Base-by-base conservation (phyloP, 352 stramenopile genomes). In the Pythium vanterpoolii region DNA sequence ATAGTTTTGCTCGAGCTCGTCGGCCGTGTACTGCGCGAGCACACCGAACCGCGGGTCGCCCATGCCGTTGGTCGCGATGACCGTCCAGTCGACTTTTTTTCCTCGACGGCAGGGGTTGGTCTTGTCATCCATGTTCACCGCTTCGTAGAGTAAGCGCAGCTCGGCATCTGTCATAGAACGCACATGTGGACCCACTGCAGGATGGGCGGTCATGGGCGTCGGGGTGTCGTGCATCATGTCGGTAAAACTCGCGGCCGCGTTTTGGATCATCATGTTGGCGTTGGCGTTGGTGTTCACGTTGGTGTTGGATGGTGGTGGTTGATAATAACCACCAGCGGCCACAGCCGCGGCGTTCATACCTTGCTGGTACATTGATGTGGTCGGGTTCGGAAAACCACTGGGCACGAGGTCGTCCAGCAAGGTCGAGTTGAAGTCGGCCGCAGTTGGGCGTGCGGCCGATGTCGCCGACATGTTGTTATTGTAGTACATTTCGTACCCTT, bases 21-120 rank as follows among this genome's bases (percentile, higher is more conserved):
- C 69, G 10, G 78, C 76, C 44, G 78, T 87, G 72, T 87, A 90
- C 56, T 79, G 69, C 14, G 70, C 72, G 26, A 90, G 55, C 47
- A 71, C 68, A 13, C 59, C 62, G 43, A 90, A 90, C 11, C 77
- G 76, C 19, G 75, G 67, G 24, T 87, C 77, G 45, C 86, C 86
- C 71, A 88, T 87, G 33, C 77, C 78, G 21, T 79, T 78, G 45
- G 78, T 87, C 31, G 81, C 76, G 8, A 90, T 72, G 54, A 87
- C 78, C 16, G 66, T 76, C 81, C 81, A 90, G 56, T 87, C 83
- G 40, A 90, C 81, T 57, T 90, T 89, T 65, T 87, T 86, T 34
- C 78, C 76, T 5, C 75, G 74, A 53, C 81, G 81, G 48, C 81
- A 90, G 43, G 81, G 69, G 56, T 90, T 90, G n/a, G 77, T 74